These are phyloP conservation scores for Arabidopsis lyrata DNA, from an alignment of 441 rosid species.

Conservation along the genomic window DNA sequence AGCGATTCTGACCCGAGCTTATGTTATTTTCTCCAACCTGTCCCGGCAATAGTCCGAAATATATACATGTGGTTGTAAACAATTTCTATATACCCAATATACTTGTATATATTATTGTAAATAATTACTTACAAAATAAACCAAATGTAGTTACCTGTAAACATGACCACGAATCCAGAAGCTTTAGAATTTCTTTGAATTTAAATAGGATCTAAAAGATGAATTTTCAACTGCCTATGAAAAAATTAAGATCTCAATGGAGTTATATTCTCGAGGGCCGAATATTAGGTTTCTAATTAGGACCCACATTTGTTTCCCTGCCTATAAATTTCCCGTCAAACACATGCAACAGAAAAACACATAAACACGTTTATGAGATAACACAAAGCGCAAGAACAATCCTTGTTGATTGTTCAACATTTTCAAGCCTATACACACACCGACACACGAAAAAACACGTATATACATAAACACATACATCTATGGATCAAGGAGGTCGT, in stretches of 20 bases:
- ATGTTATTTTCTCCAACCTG: not conserved
- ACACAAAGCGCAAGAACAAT: constrained; percentile 21
- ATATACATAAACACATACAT: not conserved
- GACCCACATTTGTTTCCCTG: constrained; percentile 35
- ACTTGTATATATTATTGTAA: too few relatives aligned
- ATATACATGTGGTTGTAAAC: too few relatives aligned
- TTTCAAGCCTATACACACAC: not conserved
- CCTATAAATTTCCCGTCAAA: constrained; percentile 36
- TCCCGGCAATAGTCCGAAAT: too few relatives aligned
- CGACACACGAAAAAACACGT: too few relatives aligned
- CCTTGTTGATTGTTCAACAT: constrained; percentile 7
- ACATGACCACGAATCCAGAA: constrained; percentile 16
- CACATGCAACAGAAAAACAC: constrained; percentile 35
- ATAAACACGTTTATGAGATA: not conserved
- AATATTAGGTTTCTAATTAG: constrained; percentile 25
- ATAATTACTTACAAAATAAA: too few relatives aligned
- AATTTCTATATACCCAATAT: too few relatives aligned
- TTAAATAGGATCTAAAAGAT: not conserved
- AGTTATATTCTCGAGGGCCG: constrained; percentile 25
- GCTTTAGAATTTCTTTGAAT: constrained; percentile 6
- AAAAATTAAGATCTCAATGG: not conserved
- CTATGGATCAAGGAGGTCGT: constrained; percentile 49
- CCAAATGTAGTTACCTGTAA: not conserved
- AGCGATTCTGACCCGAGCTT: not conserved
- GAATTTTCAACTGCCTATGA: constrained; percentile 20